A percentile compares a stretch with the other conserved stretches of the same genome.
Conservation (phyloP, 2,329 filamentous ascomycete genomes). For the Diaporthe vaccinii region DNA sequence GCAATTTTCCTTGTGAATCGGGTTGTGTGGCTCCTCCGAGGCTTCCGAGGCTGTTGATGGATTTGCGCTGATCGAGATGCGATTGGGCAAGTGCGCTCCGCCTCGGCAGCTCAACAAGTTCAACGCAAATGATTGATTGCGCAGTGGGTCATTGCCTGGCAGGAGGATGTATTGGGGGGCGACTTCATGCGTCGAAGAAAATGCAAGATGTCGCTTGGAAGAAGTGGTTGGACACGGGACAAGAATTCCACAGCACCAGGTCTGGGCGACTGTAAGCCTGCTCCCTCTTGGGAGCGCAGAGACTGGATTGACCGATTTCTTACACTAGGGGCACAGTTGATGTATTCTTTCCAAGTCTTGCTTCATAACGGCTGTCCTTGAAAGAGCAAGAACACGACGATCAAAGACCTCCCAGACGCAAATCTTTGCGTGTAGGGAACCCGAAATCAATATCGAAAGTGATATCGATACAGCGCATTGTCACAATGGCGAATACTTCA, state of each 20-base stretch:
- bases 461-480: background rate
- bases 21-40: background rate
- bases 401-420: too few species aligned
- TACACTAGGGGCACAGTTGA: background rate
- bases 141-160: background rate
- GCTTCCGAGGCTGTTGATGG: background rate
- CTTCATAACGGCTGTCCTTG: background rate
- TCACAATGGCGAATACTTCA: background rate
- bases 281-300: background rate
- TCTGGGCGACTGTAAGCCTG: background rate
- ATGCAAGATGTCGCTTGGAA: background rate
- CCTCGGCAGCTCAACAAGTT: background rate
- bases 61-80: background rate
- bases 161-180: background rate
- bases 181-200: background rate
- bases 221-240: background rate
- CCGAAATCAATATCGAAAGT: background rate
- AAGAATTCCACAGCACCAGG: background rate
- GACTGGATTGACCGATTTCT: background rate
- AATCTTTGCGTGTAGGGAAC: background rate
- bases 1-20: background rate
- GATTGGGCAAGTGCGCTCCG: background rate
- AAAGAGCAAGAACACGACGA: background rate
- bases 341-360: background rate
- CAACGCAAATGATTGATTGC: background rate